Base-by-base conservation (phyloP, 306 rosid genomes). In the Begonia masoniana region DNA sequence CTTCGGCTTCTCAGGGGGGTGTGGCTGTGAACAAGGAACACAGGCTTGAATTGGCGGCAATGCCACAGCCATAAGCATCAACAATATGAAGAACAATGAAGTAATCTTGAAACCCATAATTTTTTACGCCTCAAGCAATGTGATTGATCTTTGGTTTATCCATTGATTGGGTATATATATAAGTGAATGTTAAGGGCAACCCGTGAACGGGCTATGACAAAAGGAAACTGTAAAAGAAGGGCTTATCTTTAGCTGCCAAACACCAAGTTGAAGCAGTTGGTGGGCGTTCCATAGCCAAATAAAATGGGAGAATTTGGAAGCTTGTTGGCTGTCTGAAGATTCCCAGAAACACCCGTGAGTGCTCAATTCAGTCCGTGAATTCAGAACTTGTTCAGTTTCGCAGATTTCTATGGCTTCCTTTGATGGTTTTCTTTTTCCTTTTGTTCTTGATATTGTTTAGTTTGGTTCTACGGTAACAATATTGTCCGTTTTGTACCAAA, bases 341-440 rank as follows among this genome's bases (percentile, higher is more conserved):
- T 78, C 70, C 89, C 43, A 83, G 76, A 68, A 52, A 50, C 62
- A 57, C 68, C 95, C 95, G 97, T 84, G 97, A 88, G 72, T 62
- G 31, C 48, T 71, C 62, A 70, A 80, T 51, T 46, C 71, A 59
- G 68, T 81, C 93, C 95, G 88, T 82, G 97, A 84, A 58, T 31
- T 31, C 39, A 5, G 1, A 31, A 31, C 39, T 31, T 31, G 24
- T 3, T 21, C 24, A 21, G 24, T 21, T 21, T 21, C 24, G 24
- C 24, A 21, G 24, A 21, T 21, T 21, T 21, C 24, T 21, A 21
- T 21, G 24, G 24, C 24, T 21, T 21, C 24, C n/a, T 3, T 21
- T 21, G 24, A 21, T 21, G 24, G 24, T 21, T 21, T 21, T 21
- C 24, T 17, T 17, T 17, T 17, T 17, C 19, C 19, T 17, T 17